phyloP scores from a whole-genome alignment of 2,329 filamentous ascomycete genomes.

The Fusarium continuum region DNA sequence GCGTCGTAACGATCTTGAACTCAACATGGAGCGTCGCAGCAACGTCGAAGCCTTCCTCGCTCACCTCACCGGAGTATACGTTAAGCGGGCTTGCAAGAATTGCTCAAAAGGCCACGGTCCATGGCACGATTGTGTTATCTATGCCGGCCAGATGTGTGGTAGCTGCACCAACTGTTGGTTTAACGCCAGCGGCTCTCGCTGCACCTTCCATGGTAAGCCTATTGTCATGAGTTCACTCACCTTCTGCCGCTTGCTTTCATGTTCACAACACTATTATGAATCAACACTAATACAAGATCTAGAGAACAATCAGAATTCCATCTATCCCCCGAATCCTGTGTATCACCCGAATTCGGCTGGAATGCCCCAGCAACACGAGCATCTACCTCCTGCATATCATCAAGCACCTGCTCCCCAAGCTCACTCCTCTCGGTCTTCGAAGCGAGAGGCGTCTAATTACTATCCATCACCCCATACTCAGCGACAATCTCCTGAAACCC shows the following conservation, averaged over 20 bases:
- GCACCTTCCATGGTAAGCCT: slow-evolving; percentile 66
- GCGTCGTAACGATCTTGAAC: slow-evolving; percentile 61
- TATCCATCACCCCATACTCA: slow-evolving; percentile 1
- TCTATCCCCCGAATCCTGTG: slow-evolving; percentile 7
- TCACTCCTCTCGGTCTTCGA: background rate
- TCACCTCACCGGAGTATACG: slow-evolving; percentile 62
- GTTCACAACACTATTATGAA: background rate
- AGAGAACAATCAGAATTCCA: slow-evolving; percentile 39
- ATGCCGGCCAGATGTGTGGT: slow-evolving; percentile 68
- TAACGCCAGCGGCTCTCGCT: slow-evolving; percentile 67
- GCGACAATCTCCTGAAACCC: slow-evolving; percentile 39
- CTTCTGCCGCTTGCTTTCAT: background rate
- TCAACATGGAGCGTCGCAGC: slow-evolving; percentile 66
- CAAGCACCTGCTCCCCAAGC: background rate
- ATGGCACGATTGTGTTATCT: slow-evolving; percentile 67
- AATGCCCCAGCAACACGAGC: slow-evolving; percentile 6
- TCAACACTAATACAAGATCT: slow-evolving; percentile 1
- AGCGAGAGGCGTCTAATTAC: background rate
- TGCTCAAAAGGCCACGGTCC: slow-evolving; percentile 69
- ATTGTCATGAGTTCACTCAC: background rate
- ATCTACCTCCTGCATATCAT: background rate
- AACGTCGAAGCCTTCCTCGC: slow-evolving; percentile 69
- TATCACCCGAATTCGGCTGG: background rate
- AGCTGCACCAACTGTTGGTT: slow-evolving; percentile 72
- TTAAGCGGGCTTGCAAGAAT: slow-evolving; percentile 64